Conservation (phyloP, 306 rosid genomes). For the Carpinus viminea region DNA sequence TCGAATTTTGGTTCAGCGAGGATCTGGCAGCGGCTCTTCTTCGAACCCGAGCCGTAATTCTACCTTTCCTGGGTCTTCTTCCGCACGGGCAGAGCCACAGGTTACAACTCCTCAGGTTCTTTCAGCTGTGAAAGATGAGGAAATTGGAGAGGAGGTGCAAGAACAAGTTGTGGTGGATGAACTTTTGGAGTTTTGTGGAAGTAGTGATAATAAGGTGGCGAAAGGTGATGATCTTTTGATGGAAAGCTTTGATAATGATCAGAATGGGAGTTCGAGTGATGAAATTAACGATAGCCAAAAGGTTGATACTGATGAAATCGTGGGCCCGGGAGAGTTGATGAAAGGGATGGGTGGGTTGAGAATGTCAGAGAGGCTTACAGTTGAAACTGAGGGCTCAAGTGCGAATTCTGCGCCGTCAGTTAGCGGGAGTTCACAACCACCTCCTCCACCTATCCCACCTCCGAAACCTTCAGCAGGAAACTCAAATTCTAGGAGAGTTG, state of each 20-base stretch:
- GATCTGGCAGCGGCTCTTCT: slow-evolving; percentile 66
- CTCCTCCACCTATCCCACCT: slow-evolving; percentile 96
- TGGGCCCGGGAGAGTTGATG: slow-evolving; percentile 36
- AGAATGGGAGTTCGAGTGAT: slow-evolving; percentile 40
- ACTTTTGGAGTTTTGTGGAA: slow-evolving; percentile 43
- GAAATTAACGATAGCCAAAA: slow-evolving; percentile 44
- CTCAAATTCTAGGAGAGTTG: slow-evolving; percentile 56
- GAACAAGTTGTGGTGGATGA: slow-evolving; percentile 50
- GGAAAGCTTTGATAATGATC: slow-evolving; percentile 44
- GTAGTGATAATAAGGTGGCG: slow-evolving; percentile 34
- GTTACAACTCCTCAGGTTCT: slow-evolving; percentile 35
- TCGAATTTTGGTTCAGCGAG: slow-evolving; percentile 73
- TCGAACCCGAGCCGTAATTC: slow-evolving; percentile 59
- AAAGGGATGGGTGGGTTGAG: slow-evolving; percentile 35
- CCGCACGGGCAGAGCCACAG: slow-evolving; percentile 52
- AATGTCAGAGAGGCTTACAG: slow-evolving; percentile 37
- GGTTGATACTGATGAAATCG: slow-evolving; percentile 41
- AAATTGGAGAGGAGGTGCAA: slow-evolving; percentile 47
- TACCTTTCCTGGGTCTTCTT: slow-evolving; percentile 46
- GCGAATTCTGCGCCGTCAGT: slow-evolving; percentile 31
- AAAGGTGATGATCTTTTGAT: slow-evolving; percentile 49
- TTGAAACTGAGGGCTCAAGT: slow-evolving; percentile 39
- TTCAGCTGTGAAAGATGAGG: slow-evolving; percentile 59
- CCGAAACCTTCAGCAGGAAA: slow-evolving; percentile 55
- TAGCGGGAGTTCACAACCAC: slow-evolving; percentile 59